These are phyloP conservation scores for Aspergillus sp. DNA, from an alignment of 2,329 filamentous ascomycete species.

Conservation along the genomic window DNA sequence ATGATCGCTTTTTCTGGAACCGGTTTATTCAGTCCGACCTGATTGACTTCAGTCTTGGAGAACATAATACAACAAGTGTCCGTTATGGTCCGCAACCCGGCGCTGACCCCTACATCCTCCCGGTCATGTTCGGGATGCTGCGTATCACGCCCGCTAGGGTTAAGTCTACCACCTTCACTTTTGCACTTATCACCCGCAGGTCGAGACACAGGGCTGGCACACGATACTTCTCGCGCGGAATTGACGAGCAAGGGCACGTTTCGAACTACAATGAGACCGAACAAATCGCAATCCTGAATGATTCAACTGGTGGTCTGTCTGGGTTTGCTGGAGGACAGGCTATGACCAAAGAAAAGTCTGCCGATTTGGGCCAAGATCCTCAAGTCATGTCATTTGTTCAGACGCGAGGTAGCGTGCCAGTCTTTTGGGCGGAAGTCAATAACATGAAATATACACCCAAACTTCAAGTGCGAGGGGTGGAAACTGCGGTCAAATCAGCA, in stretches of 20 bases:
- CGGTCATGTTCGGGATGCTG: conserved; percentile 94
- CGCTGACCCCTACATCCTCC: conserved; percentile 88
- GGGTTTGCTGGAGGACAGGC: conserved; percentile 77
- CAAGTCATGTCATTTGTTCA: conserved; percentile 95
- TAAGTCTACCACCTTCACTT: conserved; percentile 79
- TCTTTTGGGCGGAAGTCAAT: conserved; percentile 96
- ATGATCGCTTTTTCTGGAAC: conserved; percentile 99
- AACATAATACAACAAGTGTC: conserved; percentile 47
- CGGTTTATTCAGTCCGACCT: conserved; percentile 86
- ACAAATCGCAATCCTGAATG: conserved; percentile 86
- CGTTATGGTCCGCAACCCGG: conserved; percentile 63
- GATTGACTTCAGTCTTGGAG: conserved; percentile 77
- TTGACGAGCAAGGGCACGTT: conserved; percentile 92
- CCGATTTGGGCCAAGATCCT: conserved; percentile 67
- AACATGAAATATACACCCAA: conserved; percentile 88
- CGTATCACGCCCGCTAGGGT: conserved; percentile 84
- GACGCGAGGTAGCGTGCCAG: conserved; percentile 91
- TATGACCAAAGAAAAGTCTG: conserved; percentile 71
- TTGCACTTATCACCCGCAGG: conserved; percentile 83
- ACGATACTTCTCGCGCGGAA: conserved; percentile 88
- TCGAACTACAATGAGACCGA: conserved; percentile 99
- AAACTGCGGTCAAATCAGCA: conserved; percentile 75
- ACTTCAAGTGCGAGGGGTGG: conserved; percentile 81
- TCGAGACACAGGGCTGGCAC: conserved; percentile 88
- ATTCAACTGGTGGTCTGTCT: conserved; percentile 69